Evolutionary conservation across 2,329 filamentous ascomycete species (phyloP).

Genomic region (Colletotrichum orchidophilum): DNA sequence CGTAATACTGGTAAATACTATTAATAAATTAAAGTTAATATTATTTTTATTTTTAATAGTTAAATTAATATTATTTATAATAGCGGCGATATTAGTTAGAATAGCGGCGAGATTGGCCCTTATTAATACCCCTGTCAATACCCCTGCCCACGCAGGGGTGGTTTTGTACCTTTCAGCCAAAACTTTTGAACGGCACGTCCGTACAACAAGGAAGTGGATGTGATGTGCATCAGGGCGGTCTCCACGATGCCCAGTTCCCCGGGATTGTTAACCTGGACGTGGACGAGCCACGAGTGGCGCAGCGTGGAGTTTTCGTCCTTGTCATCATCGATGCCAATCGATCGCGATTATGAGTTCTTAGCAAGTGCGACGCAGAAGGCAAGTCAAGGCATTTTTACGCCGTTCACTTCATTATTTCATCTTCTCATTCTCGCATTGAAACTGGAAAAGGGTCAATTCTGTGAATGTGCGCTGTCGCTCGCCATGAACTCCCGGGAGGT

Average conservation of each 20-base stretch:
- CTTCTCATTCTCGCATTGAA: neutral
- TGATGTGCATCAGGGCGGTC: neutral
- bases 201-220: neutral
- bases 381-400: fast-evolving
- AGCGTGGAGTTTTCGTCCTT: neutral
- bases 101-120: no score
- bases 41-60: no score
- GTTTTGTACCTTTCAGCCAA: no score
- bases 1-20: no score
- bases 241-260: neutral
- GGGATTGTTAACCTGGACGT: neutral
- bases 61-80: no score
- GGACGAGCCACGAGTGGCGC: neutral
- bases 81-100: no score
- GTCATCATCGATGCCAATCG: no score
- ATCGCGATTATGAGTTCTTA: neutral
- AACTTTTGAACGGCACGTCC: no score
- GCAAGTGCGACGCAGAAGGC: neutral
- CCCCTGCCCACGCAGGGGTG: no score
- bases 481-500: no score
- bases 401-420: neutral
- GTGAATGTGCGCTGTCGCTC: neutral
- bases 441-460: neutral
- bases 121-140: no score
- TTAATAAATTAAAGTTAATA: no score